These are phyloP conservation scores for Pyronema domesticum DNA, from an alignment of 495 filamentous ascomycete species.

Conservation along the genomic window DNA sequence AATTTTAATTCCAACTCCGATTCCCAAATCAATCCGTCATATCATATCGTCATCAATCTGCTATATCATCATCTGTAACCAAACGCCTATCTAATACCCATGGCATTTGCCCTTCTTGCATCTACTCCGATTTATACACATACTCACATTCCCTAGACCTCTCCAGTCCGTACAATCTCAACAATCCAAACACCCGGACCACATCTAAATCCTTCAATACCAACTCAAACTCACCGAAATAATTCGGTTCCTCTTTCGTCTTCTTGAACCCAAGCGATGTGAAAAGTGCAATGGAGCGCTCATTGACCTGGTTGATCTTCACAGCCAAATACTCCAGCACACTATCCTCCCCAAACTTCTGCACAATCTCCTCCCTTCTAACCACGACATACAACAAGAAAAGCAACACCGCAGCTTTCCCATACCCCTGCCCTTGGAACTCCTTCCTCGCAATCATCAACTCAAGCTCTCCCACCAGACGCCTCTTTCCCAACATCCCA, in stretches of 20 bases:
- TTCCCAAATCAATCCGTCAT: no score
- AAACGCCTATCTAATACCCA: no score
- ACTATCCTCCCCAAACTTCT: conserved; percentile 27
- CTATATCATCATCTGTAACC: no score
- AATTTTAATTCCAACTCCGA: no score
- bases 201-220: conserved; percentile 25
- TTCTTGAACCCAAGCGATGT: conserved; percentile 39
- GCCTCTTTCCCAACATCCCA: conserved; percentile 26
- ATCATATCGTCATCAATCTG: no score
- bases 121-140: conserved; percentile 6
- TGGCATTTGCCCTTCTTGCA: neutral
- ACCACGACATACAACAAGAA: conserved; percentile 48
- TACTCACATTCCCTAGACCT: conserved; percentile 31
- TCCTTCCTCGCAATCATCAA: conserved; percentile 61
- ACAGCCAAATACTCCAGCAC: conserved; percentile 29
- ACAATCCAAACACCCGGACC: conserved; percentile 14
- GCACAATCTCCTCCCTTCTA: conserved; percentile 34
- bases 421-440: conserved; percentile 45
- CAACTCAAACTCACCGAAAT: conserved; percentile 51
- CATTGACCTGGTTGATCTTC: conserved; percentile 42
- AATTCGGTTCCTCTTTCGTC: conserved; percentile 34
- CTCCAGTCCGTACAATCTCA: conserved; percentile 25
- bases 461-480: conserved; percentile 57
- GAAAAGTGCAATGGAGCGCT: conserved; percentile 40
- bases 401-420: conserved; percentile 42